These are phyloP conservation scores for Suhomyces emberorum DNA, from an alignment of 805 yeast genomes.

Conservation along the genomic window DNA sequence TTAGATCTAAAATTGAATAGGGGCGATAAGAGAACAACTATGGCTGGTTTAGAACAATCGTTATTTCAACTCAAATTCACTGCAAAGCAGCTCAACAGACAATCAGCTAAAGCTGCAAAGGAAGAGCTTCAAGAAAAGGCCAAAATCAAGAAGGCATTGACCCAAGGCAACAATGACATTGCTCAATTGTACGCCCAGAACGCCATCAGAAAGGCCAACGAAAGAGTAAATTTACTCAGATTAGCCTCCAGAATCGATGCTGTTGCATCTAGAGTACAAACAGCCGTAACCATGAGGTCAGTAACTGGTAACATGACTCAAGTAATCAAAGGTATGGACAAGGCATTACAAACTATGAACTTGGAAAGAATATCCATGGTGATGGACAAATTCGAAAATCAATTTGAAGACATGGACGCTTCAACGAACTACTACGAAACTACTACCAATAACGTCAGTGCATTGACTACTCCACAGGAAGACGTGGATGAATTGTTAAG, in stretches of 20 bases:
- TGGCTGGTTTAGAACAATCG: constrained; percentile 30
- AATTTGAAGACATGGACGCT: constrained; percentile 94
- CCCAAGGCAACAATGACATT: constrained; percentile 84
- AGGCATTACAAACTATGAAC: constrained; percentile 93
- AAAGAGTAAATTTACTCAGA: constrained; percentile 73
- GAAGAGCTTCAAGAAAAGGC: constrained; percentile 86
- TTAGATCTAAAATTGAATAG: neutral
- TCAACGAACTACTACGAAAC: constrained; percentile 89
- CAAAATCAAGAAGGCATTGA: constrained; percentile 83
- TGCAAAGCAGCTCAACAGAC: constrained; percentile 87
- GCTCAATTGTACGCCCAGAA: constrained; percentile 94
- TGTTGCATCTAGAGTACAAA: constrained; percentile 92
- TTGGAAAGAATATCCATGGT: constrained; percentile 87
- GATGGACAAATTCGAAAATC: constrained; percentile 96
- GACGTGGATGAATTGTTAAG: constrained; percentile 88
- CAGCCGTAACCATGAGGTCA: constrained; percentile 96
- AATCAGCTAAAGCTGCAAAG: constrained; percentile 85
- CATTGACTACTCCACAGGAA: constrained; percentile 88
- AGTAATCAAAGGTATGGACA: constrained; percentile 94
- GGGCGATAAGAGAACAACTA: constrained; percentile 7
- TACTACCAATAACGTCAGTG: constrained; percentile 85
- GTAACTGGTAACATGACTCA: constrained; percentile 92
- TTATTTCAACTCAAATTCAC: constrained; percentile 57
- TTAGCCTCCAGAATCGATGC: constrained; percentile 91
- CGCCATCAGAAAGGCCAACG: constrained; percentile 89